Conservation (phyloP, 352 stramenopile genomes). For the Phytopythium sindhum region DNA sequence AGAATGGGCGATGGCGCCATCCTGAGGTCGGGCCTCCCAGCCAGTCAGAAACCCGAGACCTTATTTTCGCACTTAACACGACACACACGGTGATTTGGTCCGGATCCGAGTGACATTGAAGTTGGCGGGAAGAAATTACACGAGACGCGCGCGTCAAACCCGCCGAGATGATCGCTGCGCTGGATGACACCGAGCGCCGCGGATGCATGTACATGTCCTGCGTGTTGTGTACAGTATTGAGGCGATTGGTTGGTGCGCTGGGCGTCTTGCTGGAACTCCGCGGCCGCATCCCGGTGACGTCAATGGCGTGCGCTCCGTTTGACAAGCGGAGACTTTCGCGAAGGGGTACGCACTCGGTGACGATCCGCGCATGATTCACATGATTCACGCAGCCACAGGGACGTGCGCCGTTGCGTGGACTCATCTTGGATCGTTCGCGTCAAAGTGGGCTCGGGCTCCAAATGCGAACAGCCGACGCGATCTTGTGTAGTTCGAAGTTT, state of each 20-base stretch:
- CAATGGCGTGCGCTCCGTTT: neutral
- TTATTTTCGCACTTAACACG: neutral
- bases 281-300: neutral
- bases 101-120: neutral
- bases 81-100: neutral
- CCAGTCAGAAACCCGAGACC: neutral
- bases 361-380: neutral
- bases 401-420: neutral
- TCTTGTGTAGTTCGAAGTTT: no score
- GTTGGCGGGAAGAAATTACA: neutral
- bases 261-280: neutral
- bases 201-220: no score
- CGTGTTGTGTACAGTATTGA: no score
- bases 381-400: neutral
- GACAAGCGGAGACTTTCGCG: neutral
- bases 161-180: neutral
- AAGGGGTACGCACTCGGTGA: neutral
- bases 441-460: neutral
- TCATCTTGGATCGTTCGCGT: neutral
- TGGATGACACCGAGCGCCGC: no score
- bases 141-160: no score
- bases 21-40: neutral
- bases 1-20: neutral
- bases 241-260: neutral
- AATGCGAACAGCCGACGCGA: neutral